Conservation (phyloP, 2,329 filamentous ascomycete species). For the Diaporthe vexans region DNA sequence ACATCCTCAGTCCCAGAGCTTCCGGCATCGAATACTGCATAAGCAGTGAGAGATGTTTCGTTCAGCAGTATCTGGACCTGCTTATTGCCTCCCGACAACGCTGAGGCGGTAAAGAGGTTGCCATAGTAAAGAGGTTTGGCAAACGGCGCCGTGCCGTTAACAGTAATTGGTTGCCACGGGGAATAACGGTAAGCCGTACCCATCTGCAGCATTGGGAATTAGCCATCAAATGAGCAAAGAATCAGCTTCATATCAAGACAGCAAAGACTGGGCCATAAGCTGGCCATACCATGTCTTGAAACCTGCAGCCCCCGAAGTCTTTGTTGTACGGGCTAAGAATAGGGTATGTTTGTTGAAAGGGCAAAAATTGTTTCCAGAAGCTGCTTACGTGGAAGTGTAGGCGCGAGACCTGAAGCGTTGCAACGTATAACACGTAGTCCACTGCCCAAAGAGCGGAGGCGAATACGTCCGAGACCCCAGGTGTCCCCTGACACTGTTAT, state of each 20-base stretch:
- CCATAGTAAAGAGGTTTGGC: slow-evolving; percentile 46
- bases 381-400: slow-evolving; percentile 21
- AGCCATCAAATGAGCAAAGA: too few species aligned
- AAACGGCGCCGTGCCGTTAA: slow-evolving; percentile 37
- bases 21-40: slow-evolving; percentile 22
- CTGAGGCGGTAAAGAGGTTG: slow-evolving; percentile 42
- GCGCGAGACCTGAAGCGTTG: slow-evolving; percentile 26
- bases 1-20: background rate
- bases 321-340: too few species aligned
- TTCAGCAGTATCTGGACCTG: slow-evolving; percentile 32
- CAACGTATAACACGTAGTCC: slow-evolving; percentile 35
- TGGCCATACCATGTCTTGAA: too few species aligned
- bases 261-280: too few species aligned
- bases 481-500: slow-evolving; percentile 7
- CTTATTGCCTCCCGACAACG: slow-evolving; percentile 38
- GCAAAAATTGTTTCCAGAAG: too few species aligned
- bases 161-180: slow-evolving; percentile 45
- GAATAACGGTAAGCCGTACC: slow-evolving; percentile 46
- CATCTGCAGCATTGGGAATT: background rate
- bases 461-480: slow-evolving; percentile 21
- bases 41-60: slow-evolving; percentile 29
- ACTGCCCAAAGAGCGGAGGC: slow-evolving; percentile 32
- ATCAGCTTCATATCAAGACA: too few species aligned
- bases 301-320: too few species aligned
- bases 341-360: too few species aligned